A percentile compares a stretch with the other conserved stretches of the same genome.
These are phyloP conservation scores for Tricholoma bakamatsutake DNA, from an alignment of 768 basidiomycete species.

Conservation along the genomic window DNA sequence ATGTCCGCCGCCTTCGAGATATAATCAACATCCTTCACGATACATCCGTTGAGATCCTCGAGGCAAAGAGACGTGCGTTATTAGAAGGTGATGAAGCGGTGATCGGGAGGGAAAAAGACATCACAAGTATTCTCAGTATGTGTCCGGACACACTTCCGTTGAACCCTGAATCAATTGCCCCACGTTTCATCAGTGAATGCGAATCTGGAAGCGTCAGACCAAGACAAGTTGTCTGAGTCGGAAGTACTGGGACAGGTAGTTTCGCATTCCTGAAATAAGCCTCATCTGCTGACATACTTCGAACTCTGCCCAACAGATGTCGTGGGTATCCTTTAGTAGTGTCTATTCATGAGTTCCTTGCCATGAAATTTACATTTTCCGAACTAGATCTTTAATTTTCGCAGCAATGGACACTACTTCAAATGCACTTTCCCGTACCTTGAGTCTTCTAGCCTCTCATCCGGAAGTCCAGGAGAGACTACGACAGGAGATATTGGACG, in stretches of 20 bases:
- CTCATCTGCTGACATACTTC: no score
- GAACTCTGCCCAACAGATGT: not conserved
- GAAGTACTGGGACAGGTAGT: no score
- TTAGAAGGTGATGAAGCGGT: constrained; percentile 20
- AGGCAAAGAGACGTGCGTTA: constrained; percentile 28
- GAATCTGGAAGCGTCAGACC: no score
- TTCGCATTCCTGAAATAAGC: no score
- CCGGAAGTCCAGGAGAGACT: constrained; percentile 27
- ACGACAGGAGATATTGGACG: constrained; percentile 25
- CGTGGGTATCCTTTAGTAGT: constrained; percentile 2
- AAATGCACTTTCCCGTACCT: constrained; percentile 27
- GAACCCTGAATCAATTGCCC: no score
- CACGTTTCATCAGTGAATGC: no score
- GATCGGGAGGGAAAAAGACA: no score
- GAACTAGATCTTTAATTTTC: constrained; percentile 18
- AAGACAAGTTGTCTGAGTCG: no score
- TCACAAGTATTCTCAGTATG: no score
- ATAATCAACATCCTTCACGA: constrained; percentile 29
- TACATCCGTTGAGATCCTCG: constrained; percentile 26
- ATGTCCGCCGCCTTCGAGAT: constrained; percentile 20
- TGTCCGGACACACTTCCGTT: no score
- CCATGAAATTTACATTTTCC: not conserved
- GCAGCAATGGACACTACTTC: constrained; percentile 43
- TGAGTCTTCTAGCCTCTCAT: constrained; percentile 27
- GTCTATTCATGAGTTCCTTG: not conserved